phyloP scores from a whole-genome alignment of 257 asterid genomes.

The Salvia splendens region DNA sequence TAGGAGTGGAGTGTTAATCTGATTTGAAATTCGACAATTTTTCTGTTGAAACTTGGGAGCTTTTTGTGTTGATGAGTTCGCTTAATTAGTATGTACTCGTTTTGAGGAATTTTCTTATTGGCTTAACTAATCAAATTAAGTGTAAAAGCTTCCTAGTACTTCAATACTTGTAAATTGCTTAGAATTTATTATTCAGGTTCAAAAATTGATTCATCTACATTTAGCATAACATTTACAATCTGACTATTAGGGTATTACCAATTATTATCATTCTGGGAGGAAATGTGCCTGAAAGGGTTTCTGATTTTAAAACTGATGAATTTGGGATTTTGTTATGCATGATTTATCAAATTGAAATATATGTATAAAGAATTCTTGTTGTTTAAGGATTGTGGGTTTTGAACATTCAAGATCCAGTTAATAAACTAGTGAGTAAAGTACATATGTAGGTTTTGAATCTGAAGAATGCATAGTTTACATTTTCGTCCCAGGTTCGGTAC shows the following conservation, averaged over 20 bases:
- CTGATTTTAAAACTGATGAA: background rate
- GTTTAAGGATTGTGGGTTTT: background rate
- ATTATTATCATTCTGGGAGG: background rate
- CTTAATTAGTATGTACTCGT: background rate
- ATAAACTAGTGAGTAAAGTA: background rate
- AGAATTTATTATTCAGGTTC: background rate
- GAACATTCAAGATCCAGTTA: background rate
- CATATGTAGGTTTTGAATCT: background rate
- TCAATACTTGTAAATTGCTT: background rate
- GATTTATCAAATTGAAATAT: conserved; percentile 9
- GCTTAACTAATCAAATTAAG: background rate
- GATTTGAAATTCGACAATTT: background rate
- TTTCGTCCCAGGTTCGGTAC: conserved; percentile 4
- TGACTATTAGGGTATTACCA: background rate
- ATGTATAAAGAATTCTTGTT: background rate
- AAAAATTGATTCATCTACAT: background rate
- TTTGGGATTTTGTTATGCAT: conserved; percentile 11
- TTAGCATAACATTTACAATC: background rate
- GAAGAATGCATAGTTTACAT: conserved; percentile 2
- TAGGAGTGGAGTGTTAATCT: background rate
- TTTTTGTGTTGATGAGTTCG: background rate
- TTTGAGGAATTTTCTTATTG: background rate
- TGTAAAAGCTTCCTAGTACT: background rate
- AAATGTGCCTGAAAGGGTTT: conserved; percentile 10
- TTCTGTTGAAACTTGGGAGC: background rate